Evolutionary conservation across 2,329 filamentous ascomycete species (phyloP), one percentile per base, ranked within the genome.

Genomic region (Rutstroemia sp.): DNA sequence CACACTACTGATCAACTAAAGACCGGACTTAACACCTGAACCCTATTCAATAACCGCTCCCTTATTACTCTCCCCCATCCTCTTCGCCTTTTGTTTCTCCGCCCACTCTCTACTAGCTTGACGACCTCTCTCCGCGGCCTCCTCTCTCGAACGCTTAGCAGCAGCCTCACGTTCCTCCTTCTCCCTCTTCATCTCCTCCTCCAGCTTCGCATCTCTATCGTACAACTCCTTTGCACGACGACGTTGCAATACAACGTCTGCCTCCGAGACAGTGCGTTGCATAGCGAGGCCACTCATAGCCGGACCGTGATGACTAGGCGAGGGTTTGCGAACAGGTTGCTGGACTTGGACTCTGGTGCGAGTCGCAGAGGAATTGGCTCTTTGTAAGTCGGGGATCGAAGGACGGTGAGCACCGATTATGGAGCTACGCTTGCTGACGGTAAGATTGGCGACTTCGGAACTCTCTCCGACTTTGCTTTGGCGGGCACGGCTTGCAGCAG

Each of bases 51-150:
- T 57, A 34, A 51, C 53, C 56, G 65, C 49, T 10, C 63, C 62
- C 49, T 63, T 64, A 10, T 67, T 64, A 42, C 57, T 54, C 30
- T 62, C 61, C 45, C 57, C 51, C 47, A 61, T 38, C 51, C 63
- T 69, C 54, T 59, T 68, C 4, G 59, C 59, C 56, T 61, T 61
- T 65, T 80, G 78, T 69, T 78, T 82, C 66, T 83, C 80, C 10
- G 81, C 81, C 81, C 82, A 85, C 63, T 83, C 79, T 36, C 81
- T 76, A 61, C 81, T 81, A 57, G 79, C 75, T 66, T 76, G 73
- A 54, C 82, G 76, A 54, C 80, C 82, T 64, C 79, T 75, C 68
- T 86, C 81, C 9, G 83, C 82, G 23, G 83, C 83, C 63, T 82
- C 74, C 63, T 82, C 77, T 46, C 83, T 74, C 7, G 82, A 81